Evolutionary conservation across 2,329 filamentous ascomycete genomes (phyloP).

Genomic region (Magnaporthales sp.): DNA sequence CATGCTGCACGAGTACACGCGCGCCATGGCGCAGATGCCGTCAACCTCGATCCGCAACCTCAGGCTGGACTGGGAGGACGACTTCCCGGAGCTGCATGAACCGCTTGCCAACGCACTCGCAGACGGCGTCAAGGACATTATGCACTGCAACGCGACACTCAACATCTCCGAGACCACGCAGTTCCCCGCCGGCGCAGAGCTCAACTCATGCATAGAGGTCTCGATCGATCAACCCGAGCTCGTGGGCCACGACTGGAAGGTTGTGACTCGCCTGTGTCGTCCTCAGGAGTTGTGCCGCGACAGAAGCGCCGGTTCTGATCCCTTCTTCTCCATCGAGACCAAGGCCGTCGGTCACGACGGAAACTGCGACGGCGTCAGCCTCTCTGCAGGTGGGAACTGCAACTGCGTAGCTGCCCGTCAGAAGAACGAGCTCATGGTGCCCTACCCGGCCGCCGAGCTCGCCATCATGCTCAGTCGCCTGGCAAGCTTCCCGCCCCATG

Average conservation of each 20-base stretch:
- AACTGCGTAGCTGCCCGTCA: constrained; percentile 38
- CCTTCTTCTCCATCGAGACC: constrained; percentile 30
- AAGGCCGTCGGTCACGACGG: constrained; percentile 41
- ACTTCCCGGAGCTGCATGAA: constrained; percentile 47
- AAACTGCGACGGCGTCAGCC: constrained; percentile 28
- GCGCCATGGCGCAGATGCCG: constrained; percentile 43
- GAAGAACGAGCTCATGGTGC: constrained; percentile 41
- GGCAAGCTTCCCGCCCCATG: constrained; percentile 38
- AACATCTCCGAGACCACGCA: constrained; percentile 48
- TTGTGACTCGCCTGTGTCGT: constrained; percentile 47
- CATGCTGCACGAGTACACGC: constrained; percentile 51
- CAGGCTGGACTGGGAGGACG: constrained; percentile 46
- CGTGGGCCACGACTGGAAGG: constrained; percentile 51
- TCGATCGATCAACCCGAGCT: constrained; percentile 44
- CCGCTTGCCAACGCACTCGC: constrained; percentile 37
- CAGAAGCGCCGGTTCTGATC: constrained; percentile 19
- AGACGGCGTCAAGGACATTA: constrained; percentile 43
- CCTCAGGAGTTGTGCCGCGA: constrained; percentile 39
- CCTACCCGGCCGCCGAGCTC: constrained; percentile 50
- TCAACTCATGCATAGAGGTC: constrained; percentile 51
- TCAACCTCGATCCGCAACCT: constrained; percentile 47
- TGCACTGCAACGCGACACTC: constrained; percentile 55
- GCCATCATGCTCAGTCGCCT: constrained; percentile 49
- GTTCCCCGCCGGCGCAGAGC: constrained; percentile 50
- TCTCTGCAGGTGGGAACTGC: constrained; percentile 29